These are phyloP conservation scores for Phytopythium kandeliae DNA, from an alignment of 352 stramenopile genomes.

Conservation along the genomic window DNA sequence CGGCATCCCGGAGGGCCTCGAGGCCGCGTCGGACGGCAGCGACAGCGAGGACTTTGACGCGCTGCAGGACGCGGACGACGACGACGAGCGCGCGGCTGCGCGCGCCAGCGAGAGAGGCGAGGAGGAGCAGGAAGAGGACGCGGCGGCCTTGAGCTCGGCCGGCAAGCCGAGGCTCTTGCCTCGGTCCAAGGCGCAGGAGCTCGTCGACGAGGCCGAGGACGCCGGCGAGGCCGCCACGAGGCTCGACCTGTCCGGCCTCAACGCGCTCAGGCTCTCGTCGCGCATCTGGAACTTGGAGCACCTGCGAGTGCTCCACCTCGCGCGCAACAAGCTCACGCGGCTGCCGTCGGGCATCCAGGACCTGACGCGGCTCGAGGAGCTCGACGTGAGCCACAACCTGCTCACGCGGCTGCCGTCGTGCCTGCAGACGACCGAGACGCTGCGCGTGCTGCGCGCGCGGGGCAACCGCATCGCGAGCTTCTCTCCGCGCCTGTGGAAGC, in stretches of 20 bases:
- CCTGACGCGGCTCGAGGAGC: constrained; percentile 37
- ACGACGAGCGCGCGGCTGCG: neutral
- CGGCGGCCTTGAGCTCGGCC: neutral
- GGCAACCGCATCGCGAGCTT: constrained; percentile 57
- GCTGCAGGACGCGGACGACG: constrained; percentile 17
- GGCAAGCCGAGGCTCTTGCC: constrained; percentile 32
- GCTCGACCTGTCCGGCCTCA: constrained; percentile 46
- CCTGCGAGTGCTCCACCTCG: constrained; percentile 34
- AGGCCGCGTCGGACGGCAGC: constrained; percentile 16
- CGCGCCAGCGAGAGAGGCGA: constrained; percentile 10
- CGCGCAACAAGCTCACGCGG: constrained; percentile 42
- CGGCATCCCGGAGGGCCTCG: constrained; percentile 15
- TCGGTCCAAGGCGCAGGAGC: constrained; percentile 49
- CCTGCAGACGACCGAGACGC: constrained; percentile 51
- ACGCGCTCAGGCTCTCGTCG: constrained; percentile 49
- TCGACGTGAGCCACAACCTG: constrained; percentile 57
- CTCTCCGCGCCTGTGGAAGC: constrained; percentile 64
- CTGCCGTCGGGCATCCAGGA: constrained; percentile 75
- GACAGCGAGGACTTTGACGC: constrained; percentile 38
- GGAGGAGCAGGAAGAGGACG: constrained; percentile 19
- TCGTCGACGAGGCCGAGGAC: constrained; percentile 52
- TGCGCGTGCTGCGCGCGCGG: constrained; percentile 37
- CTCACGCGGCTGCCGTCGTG: constrained; percentile 55
- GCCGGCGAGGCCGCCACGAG: constrained; percentile 8
- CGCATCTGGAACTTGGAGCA: constrained; percentile 67